Percentiles rank a stretch among this genome's conserved stretches.
Evolutionary conservation across 2,329 filamentous ascomycete genomes (phyloP).

Genomic region (Fusarium buharicum): DNA sequence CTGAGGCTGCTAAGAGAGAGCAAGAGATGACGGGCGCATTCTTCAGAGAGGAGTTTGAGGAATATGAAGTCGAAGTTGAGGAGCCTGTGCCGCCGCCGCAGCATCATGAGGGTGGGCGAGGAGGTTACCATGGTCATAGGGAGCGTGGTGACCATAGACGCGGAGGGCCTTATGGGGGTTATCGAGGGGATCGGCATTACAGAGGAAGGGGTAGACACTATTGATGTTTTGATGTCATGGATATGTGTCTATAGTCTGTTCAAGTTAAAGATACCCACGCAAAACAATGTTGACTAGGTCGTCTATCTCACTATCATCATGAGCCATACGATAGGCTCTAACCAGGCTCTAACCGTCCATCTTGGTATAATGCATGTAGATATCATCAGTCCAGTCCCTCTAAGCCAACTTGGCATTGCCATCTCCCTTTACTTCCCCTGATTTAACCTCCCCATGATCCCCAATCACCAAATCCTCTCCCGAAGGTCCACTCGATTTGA

Average conservation of each 20-base stretch:
- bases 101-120: slow-evolving; percentile 40
- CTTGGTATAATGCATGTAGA: slow-evolving; percentile 5
- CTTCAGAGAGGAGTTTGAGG: slow-evolving; percentile 79
- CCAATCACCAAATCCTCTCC: slow-evolving; percentile 49
- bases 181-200: slow-evolving; percentile 50
- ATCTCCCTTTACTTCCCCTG: not conserved
- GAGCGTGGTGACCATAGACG: slow-evolving; percentile 49
- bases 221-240: slow-evolving; percentile 22
- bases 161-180: slow-evolving; percentile 50
- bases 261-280: slow-evolving; percentile 28
- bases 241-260: slow-evolving; percentile 1
- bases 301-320: slow-evolving; percentile 1
- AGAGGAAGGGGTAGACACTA: slow-evolving; percentile 50
- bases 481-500: slow-evolving; percentile 51
- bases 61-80: slow-evolving; percentile 82
- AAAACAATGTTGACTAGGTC: not conserved
- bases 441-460: slow-evolving; percentile 13
- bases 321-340: too few relatives aligned
- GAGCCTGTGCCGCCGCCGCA: slow-evolving; percentile 59
- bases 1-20: slow-evolving; percentile 78
- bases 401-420: not conserved
- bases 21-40: slow-evolving; percentile 73
- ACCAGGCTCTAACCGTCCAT: too few relatives aligned
- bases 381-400: slow-evolving; percentile 11
- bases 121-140: slow-evolving; percentile 48